Conservation (phyloP, 1,139 yeast genomes). For the Candida smagusa region DNA sequence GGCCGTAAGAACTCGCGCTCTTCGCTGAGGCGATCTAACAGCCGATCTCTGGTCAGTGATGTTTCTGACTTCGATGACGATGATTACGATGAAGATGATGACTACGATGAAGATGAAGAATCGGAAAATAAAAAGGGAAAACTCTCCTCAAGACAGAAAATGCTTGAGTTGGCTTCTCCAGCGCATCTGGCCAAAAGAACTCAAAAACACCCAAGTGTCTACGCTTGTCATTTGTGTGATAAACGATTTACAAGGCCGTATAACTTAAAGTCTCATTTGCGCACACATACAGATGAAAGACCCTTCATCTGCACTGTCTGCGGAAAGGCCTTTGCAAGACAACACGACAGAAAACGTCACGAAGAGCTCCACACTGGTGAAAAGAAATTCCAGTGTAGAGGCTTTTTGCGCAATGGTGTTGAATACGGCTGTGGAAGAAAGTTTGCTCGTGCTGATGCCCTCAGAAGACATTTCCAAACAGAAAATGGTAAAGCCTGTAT, state of each 20-base stretch:
- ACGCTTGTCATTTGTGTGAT: constrained; percentile 81
- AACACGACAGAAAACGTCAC: constrained; percentile 91
- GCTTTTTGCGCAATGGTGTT: constrained; percentile 59
- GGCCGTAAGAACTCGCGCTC: constrained; percentile 34
- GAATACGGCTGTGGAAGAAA: constrained; percentile 91
- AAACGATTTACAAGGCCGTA: constrained; percentile 89
- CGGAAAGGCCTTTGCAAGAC: constrained; percentile 93
- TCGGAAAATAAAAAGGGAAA: constrained; percentile 6
- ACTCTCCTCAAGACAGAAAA: constrained; percentile 49
- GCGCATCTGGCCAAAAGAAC: constrained; percentile 49
- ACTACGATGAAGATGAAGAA: constrained; percentile 10
- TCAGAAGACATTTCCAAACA: constrained; percentile 90
- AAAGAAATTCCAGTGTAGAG: constrained; percentile 82
- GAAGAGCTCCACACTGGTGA: constrained; percentile 92
- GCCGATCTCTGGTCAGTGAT: constrained; percentile 9
- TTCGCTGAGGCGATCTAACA: constrained; percentile 10
- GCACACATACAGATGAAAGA: constrained; percentile 93
- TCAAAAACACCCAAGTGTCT: constrained; percentile 76
- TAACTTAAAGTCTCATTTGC: constrained; percentile 82
- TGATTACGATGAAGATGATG: constrained; percentile 10
- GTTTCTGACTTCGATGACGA: constrained; percentile 11
- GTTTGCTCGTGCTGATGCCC: constrained; percentile 94
- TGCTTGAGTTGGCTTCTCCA: constrained; percentile 61
- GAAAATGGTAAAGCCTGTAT: constrained; percentile 90
- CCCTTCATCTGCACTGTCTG: constrained; percentile 86